Evolutionary conservation across 148 eudicot species (phyloP), one percentile per base, ranked within the genome.

Genomic region (Chenopodium berlandieri): DNA sequence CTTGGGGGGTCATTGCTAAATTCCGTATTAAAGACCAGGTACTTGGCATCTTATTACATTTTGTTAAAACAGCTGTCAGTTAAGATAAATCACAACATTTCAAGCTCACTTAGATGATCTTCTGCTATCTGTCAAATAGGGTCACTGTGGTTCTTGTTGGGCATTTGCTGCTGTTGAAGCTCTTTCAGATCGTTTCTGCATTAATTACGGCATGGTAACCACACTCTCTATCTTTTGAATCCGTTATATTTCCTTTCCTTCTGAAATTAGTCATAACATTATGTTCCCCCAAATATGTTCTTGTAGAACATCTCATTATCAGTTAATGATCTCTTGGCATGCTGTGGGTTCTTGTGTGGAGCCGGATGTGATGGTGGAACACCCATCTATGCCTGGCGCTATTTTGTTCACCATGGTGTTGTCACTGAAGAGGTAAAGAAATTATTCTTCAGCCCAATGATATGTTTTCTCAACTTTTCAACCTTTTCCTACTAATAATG

Each of bases 111-210:
- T 75, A 25, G 72, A 67, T 75, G 44, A 76, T 83, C 34, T 71
- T 37, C 54, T 79, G n/a, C 44, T 74, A 68, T 71, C 30, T 78
- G 31, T 72, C 48, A 47, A 62, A 82, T 85, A 95, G 97, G 98
- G 98, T 75, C 98, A 95, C 75, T 95, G 98, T 86, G 98, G 98
- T 88, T 95, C 98, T 78, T 95, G 98, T 75, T 95, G 98, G 98
- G 98, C 98, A 73, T 95, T 93, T 87, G 98, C 91, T 82, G 97
- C 98, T 60, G 98, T 93, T 62, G 98, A 95, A 88, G 83, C 94
- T 11, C 88, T 95, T 48, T 90, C 96, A 69, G 98, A 95, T 80
- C 94, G 98, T n/a, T 95, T 95, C 83, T 95, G 98, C 84, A 87
- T 90, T 70, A 90, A 92, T 46, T 90, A 87, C 67, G 85, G 87